Evolutionary conservation across 257 asterid genomes (phyloP), one percentile per base, ranked within the genome.

Genomic region (Linaria vulgaris): DNA sequence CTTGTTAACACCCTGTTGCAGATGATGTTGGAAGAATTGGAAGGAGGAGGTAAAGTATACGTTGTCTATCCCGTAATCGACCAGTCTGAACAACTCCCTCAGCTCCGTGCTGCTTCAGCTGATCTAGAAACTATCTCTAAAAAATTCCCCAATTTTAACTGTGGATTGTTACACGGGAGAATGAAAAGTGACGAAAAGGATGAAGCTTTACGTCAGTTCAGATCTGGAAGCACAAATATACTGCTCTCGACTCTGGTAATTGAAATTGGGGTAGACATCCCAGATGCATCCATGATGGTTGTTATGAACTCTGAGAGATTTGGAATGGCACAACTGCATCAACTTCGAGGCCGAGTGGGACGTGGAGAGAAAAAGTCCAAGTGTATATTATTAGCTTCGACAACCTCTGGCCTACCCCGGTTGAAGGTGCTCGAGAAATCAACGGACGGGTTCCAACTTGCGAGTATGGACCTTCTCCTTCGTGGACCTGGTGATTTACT

Each of bases 401-500:
- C 94, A 0, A 50, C 55, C 12, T 68, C 90, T 21, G 71, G 99
- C 79, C 70, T 89, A 20, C 78, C 78, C 70, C 80, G 97, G 22
- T 74, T 92, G 79, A 85, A 82, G 83, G 95, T 87, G 49, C 83
- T 92, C 11, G 94, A 87, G 81, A 79, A 82, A 64, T 88, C 99
- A 45, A 76, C 82, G 0, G 90, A 89, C 19, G 95, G 99, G 5
- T 92, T 89, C 72, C 69, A 89, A 69, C 95, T 92, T 1, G 99
- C 99, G 22, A 85, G 78, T 47, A 87, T 92, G 97, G 99, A 92
- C 75, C 97, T 92, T 19, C 53, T 79, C 57, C 83, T 87, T 41
- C 89, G 99, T 16, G 97, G 99, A 47, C 99, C 97, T 3, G 99
- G 98, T 11, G 99, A 92, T 72, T 80, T 92, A 75, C 98, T 92